Evolutionary conservation across 331 rosid species (phyloP), one percentile per base, ranked within the genome.

Genomic region (Dryas integrifolia): DNA sequence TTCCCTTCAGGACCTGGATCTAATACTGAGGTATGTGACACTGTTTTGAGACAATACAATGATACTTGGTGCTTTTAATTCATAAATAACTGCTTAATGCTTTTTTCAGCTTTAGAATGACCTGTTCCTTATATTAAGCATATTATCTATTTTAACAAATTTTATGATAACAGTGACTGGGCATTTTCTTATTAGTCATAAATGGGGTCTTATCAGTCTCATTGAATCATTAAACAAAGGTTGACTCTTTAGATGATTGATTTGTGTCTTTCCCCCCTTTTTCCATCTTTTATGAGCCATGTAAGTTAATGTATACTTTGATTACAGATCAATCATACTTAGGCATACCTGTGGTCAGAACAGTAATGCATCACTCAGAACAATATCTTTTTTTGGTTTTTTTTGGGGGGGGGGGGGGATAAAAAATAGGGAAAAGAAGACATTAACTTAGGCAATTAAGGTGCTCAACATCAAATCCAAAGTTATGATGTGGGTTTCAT

Each of bases 1-100:
- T 77, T 95, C 59, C 96, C 89, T 77, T 91, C 88, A 8, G 90
- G 92, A 74, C 89, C 92, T 73, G 97, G 86, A 83, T 85, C 96
- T 76, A 83, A 88, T 72, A 92, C 88, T 5, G 99, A 95, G 97
- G 99, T 95, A 82, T 70, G 82, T 43, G 43, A 71, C 70, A 64
- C 59, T 58, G 57, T 48, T 65, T 30, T 30, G 35, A 30, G 2
- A 44, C 75, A 52, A 30, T 35, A 2, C 39, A 16, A 11, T n/a
- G 48, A 51, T 50, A 10, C 53, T 44, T 12, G 11, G 41, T 65
- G 57, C 15, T 65, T 64, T 38, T 55, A 41, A 9, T 18, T 80
- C 46, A 38, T 69, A 21, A 55, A 10, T 18, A 30, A 49, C 55
- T 58, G 62, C 39, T 45, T 18, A 18, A 63, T 14, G 26, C 26